A percentile compares a stretch with the other conserved stretches of the same genome.
Evolutionary conservation across 176 grass and related monocot species (phyloP).

Genomic region (Tuctoria greenei): DNA sequence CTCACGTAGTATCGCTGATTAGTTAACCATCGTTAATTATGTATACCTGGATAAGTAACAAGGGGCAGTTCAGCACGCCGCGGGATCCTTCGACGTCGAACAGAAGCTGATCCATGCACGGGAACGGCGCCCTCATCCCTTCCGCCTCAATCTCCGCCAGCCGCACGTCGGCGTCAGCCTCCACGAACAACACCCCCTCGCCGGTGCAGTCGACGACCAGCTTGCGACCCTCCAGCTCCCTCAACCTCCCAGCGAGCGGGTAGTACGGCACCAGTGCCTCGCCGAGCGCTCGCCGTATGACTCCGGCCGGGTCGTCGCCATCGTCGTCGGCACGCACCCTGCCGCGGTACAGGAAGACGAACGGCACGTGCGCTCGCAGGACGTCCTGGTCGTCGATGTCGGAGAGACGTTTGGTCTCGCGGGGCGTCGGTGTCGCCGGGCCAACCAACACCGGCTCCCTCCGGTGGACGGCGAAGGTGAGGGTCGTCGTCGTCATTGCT

Average conservation of each 20-base stretch:
- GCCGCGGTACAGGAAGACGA: constrained; percentile 37
- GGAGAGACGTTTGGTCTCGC: constrained; percentile 47
- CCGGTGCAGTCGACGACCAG: constrained; percentile 57
- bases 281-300: constrained; percentile 31
- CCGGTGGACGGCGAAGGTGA: constrained; percentile 41
- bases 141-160: constrained; percentile 26
- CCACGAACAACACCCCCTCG: constrained; percentile 46
- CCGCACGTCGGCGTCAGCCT: constrained; percentile 57
- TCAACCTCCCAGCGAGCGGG: constrained; percentile 44
- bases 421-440: constrained; percentile 28
- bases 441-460: constrained; percentile 22
- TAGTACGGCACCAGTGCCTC: constrained; percentile 56
- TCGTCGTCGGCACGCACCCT: not conserved
- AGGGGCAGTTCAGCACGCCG: constrained; percentile 21
- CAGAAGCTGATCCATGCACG: constrained; percentile 47
- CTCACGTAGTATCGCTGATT: too few relatives aligned
- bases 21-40: too few relatives aligned
- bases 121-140: constrained; percentile 37
- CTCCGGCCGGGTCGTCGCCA: constrained; percentile 15
- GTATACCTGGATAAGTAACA: constrained; percentile 59
- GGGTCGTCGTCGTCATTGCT: not conserved
- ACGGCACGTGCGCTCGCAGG: not conserved
- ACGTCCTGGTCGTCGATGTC: constrained; percentile 63
- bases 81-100: constrained; percentile 3
- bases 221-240: constrained; percentile 38